A percentile compares a stretch with the other conserved stretches of the same genome.
phyloP scores from a whole-genome alignment of 306 rosid genomes.

The Geum urbanum region DNA sequence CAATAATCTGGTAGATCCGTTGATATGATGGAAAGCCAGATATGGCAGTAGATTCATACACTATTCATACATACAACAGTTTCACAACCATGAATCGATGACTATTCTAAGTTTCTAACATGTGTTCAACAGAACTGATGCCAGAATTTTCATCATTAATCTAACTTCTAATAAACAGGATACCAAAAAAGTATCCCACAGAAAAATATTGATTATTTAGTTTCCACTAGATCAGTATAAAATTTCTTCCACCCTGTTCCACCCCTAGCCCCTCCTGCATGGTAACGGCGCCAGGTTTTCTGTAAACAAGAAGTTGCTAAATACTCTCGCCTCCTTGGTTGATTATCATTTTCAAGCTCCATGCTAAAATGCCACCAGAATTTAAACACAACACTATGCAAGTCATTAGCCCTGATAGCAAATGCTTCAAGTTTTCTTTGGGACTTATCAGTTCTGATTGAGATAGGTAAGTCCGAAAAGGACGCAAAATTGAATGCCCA shows the following conservation, averaged over 20 bases:
- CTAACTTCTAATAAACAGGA: background rate
- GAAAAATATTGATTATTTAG: background rate
- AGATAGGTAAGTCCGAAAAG: constrained; percentile 12
- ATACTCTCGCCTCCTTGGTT: constrained; percentile 5
- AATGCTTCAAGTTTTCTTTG: constrained; percentile 29
- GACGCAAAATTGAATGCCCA: constrained; percentile 15
- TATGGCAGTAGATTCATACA: constrained; percentile 34
- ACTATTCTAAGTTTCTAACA: background rate
- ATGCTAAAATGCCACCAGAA: constrained; percentile 18
- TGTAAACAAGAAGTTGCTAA: constrained; percentile 15
- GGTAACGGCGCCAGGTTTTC: constrained; percentile 8
- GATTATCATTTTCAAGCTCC: background rate
- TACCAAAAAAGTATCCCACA: background rate
- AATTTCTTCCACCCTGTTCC: constrained; percentile 13
- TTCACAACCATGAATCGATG: background rate
- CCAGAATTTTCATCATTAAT: background rate
- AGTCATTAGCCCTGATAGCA: constrained; percentile 18
- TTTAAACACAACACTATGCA: constrained; percentile 16
- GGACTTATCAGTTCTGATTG: constrained; percentile 13
- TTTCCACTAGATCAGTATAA: background rate
- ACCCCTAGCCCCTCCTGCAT: constrained; percentile 1
- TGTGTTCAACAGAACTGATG: background rate
- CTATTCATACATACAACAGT: background rate
- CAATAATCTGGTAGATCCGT: constrained; percentile 79
- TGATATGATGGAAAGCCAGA: constrained; percentile 64